Base-by-base conservation (phyloP, 495 filamentous ascomycete genomes). In the Podospora tetraspora region DNA sequence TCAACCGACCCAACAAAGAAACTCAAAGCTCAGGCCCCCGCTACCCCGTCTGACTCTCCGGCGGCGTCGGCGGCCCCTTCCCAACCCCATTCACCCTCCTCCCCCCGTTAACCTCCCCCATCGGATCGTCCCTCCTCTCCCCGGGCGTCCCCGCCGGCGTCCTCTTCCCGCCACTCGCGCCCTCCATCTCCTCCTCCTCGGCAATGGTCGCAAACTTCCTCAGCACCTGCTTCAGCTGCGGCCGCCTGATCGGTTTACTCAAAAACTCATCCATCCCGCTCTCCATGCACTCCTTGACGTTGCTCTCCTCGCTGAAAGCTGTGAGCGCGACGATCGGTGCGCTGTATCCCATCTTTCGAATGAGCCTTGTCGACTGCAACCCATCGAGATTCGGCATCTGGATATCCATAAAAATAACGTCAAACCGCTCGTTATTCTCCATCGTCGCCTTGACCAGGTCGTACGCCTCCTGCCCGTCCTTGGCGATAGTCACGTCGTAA, bases 351-450 rank as follows among this genome's bases (percentile, higher is more conserved):
- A 94, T 90, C 70, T 92, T 81, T 6, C 94, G 86, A 68, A 97
- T 97, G 19, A 95, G 83, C n/a, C 91, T 84, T 0, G 94, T 97
- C 60, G 90, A 93, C 76, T 96, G 87, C 25, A 97, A 84, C 5
- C 94, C 94, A 69, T 97, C 92, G 11, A 97, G 84, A 73, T 94
- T 94, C 21, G 94, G 94, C 94, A 97, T 97, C 83, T 94, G 83
- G 59, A 97, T 91, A 76, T 97, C 93, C 93, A 97, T 97, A 76
- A 96, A 94, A 59, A 97, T 95, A 16, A 97, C 80, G 70, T 94
- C 88, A 74, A 93, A 97, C 29, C 84, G 84, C 59, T 84, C 82
- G 64, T 86, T 83, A 30, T 86, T 84, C 37, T 90, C 87, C 90
- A 97, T 93, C 69, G 86, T 90, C 16, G 87, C 86, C 73, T 92